phyloP scores from a whole-genome alignment of 345 rosid genomes.

The Adansonia digitata region DNA sequence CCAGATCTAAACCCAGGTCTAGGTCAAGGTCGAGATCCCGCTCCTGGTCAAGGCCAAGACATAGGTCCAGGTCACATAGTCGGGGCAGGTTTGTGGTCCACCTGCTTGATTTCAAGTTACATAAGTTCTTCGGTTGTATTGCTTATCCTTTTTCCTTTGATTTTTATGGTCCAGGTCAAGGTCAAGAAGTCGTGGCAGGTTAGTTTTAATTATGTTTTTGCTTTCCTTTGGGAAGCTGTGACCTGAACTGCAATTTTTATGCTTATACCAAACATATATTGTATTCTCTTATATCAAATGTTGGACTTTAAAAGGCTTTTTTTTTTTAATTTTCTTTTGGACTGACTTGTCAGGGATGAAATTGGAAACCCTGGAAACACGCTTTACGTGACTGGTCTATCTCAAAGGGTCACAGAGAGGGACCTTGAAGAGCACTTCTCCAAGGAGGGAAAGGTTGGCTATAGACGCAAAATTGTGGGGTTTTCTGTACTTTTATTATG shows the following conservation, averaged over 20 bases:
- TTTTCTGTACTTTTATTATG: background rate
- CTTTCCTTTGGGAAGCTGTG: background rate
- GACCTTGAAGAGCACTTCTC: slow-evolving; percentile 94
- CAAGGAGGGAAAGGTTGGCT: slow-evolving; percentile 89
- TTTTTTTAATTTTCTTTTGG: background rate
- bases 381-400: slow-evolving; percentile 91
- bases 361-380: slow-evolving; percentile 70
- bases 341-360: slow-evolving; percentile 34
- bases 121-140: background rate
- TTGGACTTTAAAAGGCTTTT: background rate
- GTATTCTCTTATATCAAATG: background rate
- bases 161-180: slow-evolving; percentile 44
- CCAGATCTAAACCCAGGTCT: slow-evolving; percentile 17
- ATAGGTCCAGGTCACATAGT: slow-evolving; percentile 54
- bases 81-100: slow-evolving; percentile 73
- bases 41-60: slow-evolving; percentile 61
- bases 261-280: background rate
- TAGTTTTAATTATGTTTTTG: background rate
- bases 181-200: slow-evolving; percentile 66
- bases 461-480: background rate
- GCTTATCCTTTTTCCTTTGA: slow-evolving; percentile 12
- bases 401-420: slow-evolving; percentile 85
- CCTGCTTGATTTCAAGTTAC: slow-evolving; percentile 1
- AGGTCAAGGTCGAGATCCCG: slow-evolving; percentile 56
- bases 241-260: background rate